A percentile compares a stretch with the other conserved stretches of the same genome.
Evolutionary conservation across 2,329 filamentous ascomycete species (phyloP).

Genomic region (Verticillium klebahnii): DNA sequence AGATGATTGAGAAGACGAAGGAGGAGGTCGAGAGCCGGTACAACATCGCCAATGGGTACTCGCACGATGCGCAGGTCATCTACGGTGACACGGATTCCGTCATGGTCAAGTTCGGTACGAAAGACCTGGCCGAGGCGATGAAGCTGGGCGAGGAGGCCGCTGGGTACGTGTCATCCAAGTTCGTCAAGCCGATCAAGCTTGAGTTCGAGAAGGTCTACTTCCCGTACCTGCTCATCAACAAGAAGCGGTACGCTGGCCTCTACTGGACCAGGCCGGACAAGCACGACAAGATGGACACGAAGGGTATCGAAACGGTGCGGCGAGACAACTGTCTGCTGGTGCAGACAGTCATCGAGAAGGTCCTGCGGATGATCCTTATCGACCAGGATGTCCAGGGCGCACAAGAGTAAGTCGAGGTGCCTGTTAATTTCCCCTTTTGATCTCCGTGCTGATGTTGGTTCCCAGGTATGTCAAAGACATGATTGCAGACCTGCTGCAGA

Average conservation of each 20-base stretch:
- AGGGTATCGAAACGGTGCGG: conserved; percentile 97
- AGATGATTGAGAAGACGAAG: conserved; percentile 99
- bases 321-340: conserved; percentile 95
- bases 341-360: conserved; percentile 96
- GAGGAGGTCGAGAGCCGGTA: conserved; percentile 89
- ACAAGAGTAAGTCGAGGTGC: conserved; percentile 67
- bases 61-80: conserved; percentile 91
- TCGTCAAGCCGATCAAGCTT: conserved; percentile 94
- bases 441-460: conserved; percentile 28
- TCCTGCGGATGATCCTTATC: conserved; percentile 91
- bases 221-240: conserved; percentile 97
- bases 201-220: conserved; percentile 99
- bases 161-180: conserved; percentile 82
- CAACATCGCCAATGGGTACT: conserved; percentile 89
- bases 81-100: conserved; percentile 99
- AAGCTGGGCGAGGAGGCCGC: conserved; percentile 92
- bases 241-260: conserved; percentile 97
- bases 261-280: conserved; percentile 95
- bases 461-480: conserved; percentile 89
- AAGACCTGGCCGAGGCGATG: conserved; percentile 85
- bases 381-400: conserved; percentile 86
- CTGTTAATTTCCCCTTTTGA: background rate
- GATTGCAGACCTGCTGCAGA: conserved; percentile 91
- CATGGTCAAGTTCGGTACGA: conserved; percentile 98
- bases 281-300: conserved; percentile 99